Base-by-base conservation (phyloP, 2,329 filamentous ascomycete genomes). In the Pseudogymnoascus sp. region DNA sequence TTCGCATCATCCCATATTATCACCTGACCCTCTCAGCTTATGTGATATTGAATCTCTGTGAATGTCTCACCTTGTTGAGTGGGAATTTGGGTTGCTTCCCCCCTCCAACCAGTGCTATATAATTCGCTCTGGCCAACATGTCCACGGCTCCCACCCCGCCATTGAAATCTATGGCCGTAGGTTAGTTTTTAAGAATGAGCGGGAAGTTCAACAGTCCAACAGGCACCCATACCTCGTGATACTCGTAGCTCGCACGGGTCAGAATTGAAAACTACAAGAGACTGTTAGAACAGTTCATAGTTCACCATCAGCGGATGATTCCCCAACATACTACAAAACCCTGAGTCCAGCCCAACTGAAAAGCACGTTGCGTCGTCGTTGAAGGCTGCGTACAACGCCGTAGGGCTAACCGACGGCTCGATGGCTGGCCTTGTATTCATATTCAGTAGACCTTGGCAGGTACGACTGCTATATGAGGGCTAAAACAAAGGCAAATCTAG, bases 381-480 rank as follows among this genome's bases (percentile, higher is more conserved):
- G 78, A 96, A 96, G 7, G 89, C 85, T 53, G 88, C 85, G 12
- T 91, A 95, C 38, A 97, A 82, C 10, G 92, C 92, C 65, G 87
- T 83, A 4, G 89, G 88, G 62, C 87, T 85, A 47, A 82, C 82
- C 16, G 90, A 86, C 60, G 86, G 85, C 78, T 96, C 91, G 72
- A 97, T 91, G 63, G 90, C 85, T 61, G 89, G 89, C 64, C 93
- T 84, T 47, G 92, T 95, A 74, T 97, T 94, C 94, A 97, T 99
- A 62, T 65, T 78, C 72, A 60, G 18, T 56, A 56, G 28, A 56
- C 14, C 50, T 56, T 56, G 50, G 50, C 50, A 56, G 50, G 28
- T 56, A 56, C 50, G 28, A 33, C 50, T 21, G 50, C 28, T 18
- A 14, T 18, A 14, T 18, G 28, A 33, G 16, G 16, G 16, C 28